Conservation (phyloP, 495 filamentous ascomycete genomes). For the Xylona heveae region DNA sequence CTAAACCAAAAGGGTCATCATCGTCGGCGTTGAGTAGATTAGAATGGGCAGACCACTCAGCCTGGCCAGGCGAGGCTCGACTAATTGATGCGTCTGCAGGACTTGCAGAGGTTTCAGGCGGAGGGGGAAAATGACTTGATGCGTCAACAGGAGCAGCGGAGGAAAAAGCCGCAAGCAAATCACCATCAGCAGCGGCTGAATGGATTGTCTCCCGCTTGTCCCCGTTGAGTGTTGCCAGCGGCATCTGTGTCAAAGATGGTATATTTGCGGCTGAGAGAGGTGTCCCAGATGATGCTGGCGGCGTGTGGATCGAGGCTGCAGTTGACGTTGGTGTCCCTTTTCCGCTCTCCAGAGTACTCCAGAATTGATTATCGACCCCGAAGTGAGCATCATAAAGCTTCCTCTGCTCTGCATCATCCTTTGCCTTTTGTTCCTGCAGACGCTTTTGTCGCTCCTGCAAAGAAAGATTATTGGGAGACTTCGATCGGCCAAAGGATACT, state of each 20-base stretch:
- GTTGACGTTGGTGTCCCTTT: conserved; percentile 1
- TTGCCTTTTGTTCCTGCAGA: conserved; percentile 54
- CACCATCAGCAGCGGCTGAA: conserved; percentile 26
- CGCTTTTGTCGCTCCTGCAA: conserved; percentile 71
- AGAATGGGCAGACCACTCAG: too few relatives aligned
- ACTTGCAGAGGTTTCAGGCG: conserved; percentile 7
- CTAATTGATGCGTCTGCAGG: not conserved
- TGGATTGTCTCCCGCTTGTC: conserved; percentile 7
- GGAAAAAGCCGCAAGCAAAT: conserved; percentile 41
- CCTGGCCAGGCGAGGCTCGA: conserved; percentile 2
- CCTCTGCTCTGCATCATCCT: conserved; percentile 50
- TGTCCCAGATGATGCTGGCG: conserved; percentile 5
- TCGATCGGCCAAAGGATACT: conserved; percentile 51
- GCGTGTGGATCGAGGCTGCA: conserved; percentile 14
- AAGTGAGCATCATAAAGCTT: conserved; percentile 52
- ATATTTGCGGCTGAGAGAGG: conserved; percentile 8
- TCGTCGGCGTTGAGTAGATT: conserved; percentile 17
- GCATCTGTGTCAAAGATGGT: conserved; percentile 16
- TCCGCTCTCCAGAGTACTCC: conserved; percentile 41
- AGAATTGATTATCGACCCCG: conserved; percentile 45
- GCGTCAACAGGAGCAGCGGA: conserved; percentile 36
- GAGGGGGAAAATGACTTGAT: conserved; percentile 35
- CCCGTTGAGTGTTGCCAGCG: conserved; percentile 12
- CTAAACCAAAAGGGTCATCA: conserved; percentile 83
- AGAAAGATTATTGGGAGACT: conserved; percentile 45